Conservation (phyloP, 306 rosid genomes). For the Albizia julibrissin region DNA sequence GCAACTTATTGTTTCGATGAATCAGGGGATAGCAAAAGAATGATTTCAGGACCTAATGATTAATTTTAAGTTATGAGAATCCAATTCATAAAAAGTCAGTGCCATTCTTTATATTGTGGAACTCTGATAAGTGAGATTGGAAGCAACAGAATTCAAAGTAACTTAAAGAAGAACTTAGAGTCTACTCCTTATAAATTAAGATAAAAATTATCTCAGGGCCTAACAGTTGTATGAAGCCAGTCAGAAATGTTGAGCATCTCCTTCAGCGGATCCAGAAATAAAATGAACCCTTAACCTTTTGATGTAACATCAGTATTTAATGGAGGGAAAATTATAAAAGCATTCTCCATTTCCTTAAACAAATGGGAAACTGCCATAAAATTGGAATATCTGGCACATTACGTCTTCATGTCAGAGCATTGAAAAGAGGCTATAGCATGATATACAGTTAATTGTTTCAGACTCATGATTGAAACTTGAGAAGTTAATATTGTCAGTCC, state of each 20-base stretch:
- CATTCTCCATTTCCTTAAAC: conserved; percentile 24
- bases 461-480: conserved; percentile 24
- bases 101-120: conserved; percentile 21
- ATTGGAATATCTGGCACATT: conserved; percentile 20
- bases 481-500: neutral
- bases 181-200: conserved; percentile 15
- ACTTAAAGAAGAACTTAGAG: conserved; percentile 17
- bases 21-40: conserved; percentile 19
- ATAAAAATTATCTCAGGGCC: neutral
- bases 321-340: neutral
- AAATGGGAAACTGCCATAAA: conserved; percentile 16
- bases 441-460: neutral
- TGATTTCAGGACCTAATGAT: conserved; percentile 23
- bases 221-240: conserved; percentile 23
- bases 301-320: neutral
- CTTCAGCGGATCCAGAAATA: conserved; percentile 12
- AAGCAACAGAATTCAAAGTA: neutral
- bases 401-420: conserved; percentile 15
- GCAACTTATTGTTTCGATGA: conserved; percentile 4
- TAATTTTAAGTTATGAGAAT: conserved; percentile 4
- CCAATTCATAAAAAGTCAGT: conserved; percentile 22
- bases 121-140: conserved; percentile 5
- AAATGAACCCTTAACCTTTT: conserved; percentile 15
- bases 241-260: conserved; percentile 3
- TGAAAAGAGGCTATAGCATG: conserved; percentile 6